These are phyloP conservation scores for Colletotrichum agaves DNA, from an alignment of 2,329 filamentous ascomycete species.

Conservation along the genomic window DNA sequence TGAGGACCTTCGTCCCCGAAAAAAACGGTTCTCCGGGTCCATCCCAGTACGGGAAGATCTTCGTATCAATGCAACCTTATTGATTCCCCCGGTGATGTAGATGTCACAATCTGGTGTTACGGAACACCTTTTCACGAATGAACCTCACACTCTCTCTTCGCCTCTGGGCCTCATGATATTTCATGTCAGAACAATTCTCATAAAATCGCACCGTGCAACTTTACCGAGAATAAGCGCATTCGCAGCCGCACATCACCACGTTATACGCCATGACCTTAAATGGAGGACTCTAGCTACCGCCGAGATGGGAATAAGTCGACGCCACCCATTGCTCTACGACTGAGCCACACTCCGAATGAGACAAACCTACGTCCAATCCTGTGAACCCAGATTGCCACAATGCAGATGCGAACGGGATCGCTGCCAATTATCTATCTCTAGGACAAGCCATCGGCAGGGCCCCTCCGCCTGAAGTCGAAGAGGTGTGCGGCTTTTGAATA, in stretches of 20 bases:
- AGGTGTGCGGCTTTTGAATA: not conserved
- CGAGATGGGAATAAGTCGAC: not conserved
- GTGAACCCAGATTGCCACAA: not conserved
- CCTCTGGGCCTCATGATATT: not conserved
- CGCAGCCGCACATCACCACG: too few species aligned
- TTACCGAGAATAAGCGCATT: not conserved
- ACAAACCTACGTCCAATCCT: not conserved
- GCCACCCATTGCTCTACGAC: slow-evolving; percentile 4
- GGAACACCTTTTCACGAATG: not conserved
- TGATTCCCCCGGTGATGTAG: not conserved
- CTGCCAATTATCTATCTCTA: not conserved
- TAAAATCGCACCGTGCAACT: too few species aligned
- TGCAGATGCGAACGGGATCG: not conserved
- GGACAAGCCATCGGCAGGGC: slow-evolving; percentile 1
- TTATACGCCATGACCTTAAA: slow-evolving; percentile 1
- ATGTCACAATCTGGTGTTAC: not conserved
- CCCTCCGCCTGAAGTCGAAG: not conserved
- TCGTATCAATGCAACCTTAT: slow-evolving; percentile 22
- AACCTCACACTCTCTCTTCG: not conserved
- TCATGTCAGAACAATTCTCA: not conserved
- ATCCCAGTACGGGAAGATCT: not conserved
- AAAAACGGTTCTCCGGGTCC: not conserved
- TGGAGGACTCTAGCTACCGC: slow-evolving; percentile 10
- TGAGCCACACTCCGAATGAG: not conserved
- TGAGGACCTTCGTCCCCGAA: not conserved